phyloP scores from a whole-genome alignment of 2,329 filamentous ascomycete genomes.

The Torrubiella hemipterigena region DNA sequence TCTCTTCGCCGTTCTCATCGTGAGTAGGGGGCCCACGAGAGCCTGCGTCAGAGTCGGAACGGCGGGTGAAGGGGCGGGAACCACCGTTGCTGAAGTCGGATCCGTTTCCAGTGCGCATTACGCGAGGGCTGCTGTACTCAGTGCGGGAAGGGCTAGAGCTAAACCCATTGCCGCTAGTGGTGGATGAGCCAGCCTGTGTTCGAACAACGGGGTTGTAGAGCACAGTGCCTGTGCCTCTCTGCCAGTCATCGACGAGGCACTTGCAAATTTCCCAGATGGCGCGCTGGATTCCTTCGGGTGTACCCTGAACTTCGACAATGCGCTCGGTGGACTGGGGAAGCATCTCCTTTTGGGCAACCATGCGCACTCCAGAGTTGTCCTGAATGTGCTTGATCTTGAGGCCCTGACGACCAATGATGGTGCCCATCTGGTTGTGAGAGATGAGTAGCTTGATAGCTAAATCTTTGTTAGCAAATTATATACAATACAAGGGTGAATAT shows the following conservation, averaged over 20 bases:
- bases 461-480: conserved; percentile 7
- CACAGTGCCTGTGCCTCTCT: conserved; percentile 91
- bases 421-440: conserved; percentile 99
- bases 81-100: conserved; percentile 88
- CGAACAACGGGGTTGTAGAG: conserved; percentile 95
- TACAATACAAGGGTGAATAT: background rate
- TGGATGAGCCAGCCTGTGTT: conserved; percentile 52
- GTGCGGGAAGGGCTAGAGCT: conserved; percentile 24
- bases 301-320: conserved; percentile 93
- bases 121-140: conserved; percentile 55
- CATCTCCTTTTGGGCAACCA: conserved; percentile 99
- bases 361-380: conserved; percentile 89
- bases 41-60: conserved; percentile 72
- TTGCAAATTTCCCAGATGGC: conserved; percentile 99
- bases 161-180: conserved; percentile 25
- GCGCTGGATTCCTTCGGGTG: conserved; percentile 87
- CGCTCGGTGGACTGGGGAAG: conserved; percentile 96
- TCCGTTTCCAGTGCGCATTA: conserved; percentile 91
- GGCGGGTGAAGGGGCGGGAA: conserved; percentile 58
- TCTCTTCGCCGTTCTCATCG: conserved; percentile 92
- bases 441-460: conserved; percentile 93
- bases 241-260: conserved; percentile 94
- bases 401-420: conserved; percentile 92
- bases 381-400: conserved; percentile 99
- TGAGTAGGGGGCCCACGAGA: conserved; percentile 74